phyloP scores from a whole-genome alignment of 495 filamentous ascomycete genomes.

The Neurospora pannonica region DNA sequence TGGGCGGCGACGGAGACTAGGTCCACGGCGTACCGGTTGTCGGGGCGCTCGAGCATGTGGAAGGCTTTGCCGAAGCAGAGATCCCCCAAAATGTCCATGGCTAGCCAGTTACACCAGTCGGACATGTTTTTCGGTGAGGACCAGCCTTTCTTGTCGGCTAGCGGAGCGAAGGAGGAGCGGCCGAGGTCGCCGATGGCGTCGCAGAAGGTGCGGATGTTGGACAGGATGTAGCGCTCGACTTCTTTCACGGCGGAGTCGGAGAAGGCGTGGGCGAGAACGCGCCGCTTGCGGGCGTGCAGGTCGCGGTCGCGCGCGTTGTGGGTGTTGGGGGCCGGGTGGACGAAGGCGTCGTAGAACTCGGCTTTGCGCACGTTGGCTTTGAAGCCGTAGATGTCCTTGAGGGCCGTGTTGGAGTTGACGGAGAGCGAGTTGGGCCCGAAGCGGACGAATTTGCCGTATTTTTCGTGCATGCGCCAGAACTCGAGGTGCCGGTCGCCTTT shows the following conservation, averaged over 20 bases:
- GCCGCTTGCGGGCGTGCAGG: constrained; percentile 52
- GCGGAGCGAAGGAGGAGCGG: constrained; percentile 7
- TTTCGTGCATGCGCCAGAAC: constrained; percentile 46
- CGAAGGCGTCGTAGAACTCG: constrained; percentile 56
- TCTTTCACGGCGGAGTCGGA: constrained; percentile 46
- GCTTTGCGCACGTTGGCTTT: constrained; percentile 53
- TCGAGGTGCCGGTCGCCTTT: constrained; percentile 52
- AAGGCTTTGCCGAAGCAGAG: constrained; percentile 63
- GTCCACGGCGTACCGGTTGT: constrained; percentile 49
- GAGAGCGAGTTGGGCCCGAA: constrained; percentile 54
- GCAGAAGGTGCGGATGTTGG: constrained; percentile 41
- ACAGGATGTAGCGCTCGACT: constrained; percentile 50
- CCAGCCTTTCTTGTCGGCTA: constrained; percentile 32
- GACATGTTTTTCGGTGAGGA: constrained; percentile 45
- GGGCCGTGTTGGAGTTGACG: constrained; percentile 45
- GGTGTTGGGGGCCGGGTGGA: constrained; percentile 48
- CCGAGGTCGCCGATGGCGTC: constrained; percentile 35
- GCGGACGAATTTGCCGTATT: constrained; percentile 50
- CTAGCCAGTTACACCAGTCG: constrained; percentile 55
- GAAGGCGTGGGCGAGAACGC: constrained; percentile 56
- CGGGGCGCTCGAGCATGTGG: constrained; percentile 54
- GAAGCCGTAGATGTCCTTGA: constrained; percentile 54
- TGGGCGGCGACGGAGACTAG: constrained; percentile 47
- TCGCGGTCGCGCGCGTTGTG: constrained; percentile 51
- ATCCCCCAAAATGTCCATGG: constrained; percentile 67